Conservation (phyloP, 2,329 filamentous ascomycete genomes). For the Kalaharituber pfeilii region DNA sequence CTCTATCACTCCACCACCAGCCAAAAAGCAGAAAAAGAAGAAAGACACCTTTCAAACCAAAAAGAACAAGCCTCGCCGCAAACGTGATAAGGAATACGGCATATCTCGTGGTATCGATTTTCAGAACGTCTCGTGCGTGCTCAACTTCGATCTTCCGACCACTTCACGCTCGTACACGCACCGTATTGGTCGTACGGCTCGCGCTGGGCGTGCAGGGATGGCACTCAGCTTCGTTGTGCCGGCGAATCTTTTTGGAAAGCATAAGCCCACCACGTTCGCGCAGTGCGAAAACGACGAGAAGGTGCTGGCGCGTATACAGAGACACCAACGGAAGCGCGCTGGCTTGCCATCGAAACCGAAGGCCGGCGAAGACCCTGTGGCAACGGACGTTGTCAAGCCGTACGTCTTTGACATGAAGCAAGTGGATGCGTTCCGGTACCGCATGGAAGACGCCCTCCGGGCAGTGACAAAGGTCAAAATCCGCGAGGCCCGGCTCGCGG, state of each 20-base stretch:
- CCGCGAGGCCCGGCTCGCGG: conserved; percentile 71
- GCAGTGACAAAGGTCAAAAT: conserved; percentile 80
- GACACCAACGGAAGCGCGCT: conserved; percentile 52
- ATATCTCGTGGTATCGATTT: conserved; percentile 96
- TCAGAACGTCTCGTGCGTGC: conserved; percentile 78
- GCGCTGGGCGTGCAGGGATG: conserved; percentile 82
- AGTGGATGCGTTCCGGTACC: conserved; percentile 84
- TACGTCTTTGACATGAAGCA: conserved; percentile 92
- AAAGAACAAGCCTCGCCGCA: conserved; percentile 23
- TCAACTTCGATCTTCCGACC: conserved; percentile 90
- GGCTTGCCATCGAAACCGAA: neutral
- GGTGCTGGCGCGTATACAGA: conserved; percentile 60
- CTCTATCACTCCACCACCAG: neutral
- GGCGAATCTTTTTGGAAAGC: conserved; percentile 63
- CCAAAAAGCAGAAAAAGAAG: conserved; percentile 8
- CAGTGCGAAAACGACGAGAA: conserved; percentile 70
- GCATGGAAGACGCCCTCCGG: conserved; percentile 79
- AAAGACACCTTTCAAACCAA: conserved; percentile 24
- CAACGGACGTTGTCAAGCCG: conserved; percentile 61
- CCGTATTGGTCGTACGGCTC: conserved; percentile 80
- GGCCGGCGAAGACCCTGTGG: neutral
- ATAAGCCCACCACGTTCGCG: conserved; percentile 65
- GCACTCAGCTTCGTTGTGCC: conserved; percentile 91
- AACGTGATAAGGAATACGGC: conserved; percentile 77
- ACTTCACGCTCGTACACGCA: conserved; percentile 91